Evolutionary conservation across 495 filamentous ascomycete genomes (phyloP).

Genomic region (Neurospora intermedia): DNA sequence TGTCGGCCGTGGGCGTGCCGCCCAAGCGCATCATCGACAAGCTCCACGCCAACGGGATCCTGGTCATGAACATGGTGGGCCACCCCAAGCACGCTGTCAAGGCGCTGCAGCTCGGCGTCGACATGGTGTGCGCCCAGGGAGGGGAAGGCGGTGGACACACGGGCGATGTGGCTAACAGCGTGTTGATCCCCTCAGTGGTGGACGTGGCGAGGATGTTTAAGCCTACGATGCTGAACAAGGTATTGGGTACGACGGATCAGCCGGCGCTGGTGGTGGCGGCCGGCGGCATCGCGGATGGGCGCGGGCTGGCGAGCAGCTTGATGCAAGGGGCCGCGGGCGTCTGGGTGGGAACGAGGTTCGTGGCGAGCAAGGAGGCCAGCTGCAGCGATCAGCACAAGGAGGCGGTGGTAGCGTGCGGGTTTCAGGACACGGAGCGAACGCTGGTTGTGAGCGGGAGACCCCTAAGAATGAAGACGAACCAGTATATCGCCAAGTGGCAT

Average conservation of each 20-base stretch:
- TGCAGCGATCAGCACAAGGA: constrained; percentile 70
- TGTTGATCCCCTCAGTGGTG: constrained; percentile 65
- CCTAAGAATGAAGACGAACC: constrained; percentile 68
- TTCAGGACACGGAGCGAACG: constrained; percentile 66
- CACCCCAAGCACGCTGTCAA: constrained; percentile 79
- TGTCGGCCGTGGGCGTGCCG: constrained; percentile 74
- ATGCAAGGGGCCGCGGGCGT: constrained; percentile 67
- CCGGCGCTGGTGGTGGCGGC: constrained; percentile 62
- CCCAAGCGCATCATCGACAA: constrained; percentile 55
- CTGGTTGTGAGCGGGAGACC: constrained; percentile 71
- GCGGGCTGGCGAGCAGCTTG: constrained; percentile 57
- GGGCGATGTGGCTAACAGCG: constrained; percentile 59
- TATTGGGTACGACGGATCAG: constrained; percentile 19
- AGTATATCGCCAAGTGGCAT: constrained; percentile 74
- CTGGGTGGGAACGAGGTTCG: constrained; percentile 81
- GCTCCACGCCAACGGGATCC: constrained; percentile 62
- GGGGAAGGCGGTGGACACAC: constrained; percentile 75
- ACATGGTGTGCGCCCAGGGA: constrained; percentile 77
- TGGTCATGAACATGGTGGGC: constrained; percentile 96
- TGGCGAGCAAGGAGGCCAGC: constrained; percentile 66
- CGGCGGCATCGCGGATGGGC: constrained; percentile 62
- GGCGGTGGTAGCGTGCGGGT: constrained; percentile 63
- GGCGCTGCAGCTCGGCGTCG: constrained; percentile 67
- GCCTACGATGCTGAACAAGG: constrained; percentile 33
- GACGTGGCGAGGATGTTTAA: constrained; percentile 58